Evolutionary conservation across 2,329 filamentous ascomycete species (phyloP).

Genomic region (Alternaria sp.): DNA sequence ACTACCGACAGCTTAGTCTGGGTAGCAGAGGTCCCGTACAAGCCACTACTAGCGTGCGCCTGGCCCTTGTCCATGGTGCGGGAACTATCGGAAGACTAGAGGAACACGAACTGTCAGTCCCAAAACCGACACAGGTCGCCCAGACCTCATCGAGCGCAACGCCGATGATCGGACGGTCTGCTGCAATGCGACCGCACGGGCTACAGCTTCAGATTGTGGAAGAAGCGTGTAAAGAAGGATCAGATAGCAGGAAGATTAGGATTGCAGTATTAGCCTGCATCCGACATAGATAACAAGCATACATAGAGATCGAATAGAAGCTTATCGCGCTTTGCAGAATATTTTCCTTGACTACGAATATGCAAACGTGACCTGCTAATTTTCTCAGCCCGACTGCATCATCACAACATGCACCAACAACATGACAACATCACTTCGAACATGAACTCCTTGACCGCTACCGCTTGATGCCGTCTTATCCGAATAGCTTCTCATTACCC

Average conservation of each 20-base stretch:
- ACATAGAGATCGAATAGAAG: not conserved
- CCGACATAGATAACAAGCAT: not conserved
- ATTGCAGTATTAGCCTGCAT: not conserved
- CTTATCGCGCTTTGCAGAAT: not conserved
- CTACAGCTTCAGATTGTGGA: slow-evolving; percentile 4
- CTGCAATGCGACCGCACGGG: slow-evolving; percentile 14
- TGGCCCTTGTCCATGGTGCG: slow-evolving; percentile 8
- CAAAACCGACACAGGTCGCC: slow-evolving; percentile 8
- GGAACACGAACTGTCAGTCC: slow-evolving; percentile 5
- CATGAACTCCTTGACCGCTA: slow-evolving; percentile 3
- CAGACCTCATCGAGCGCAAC: slow-evolving; percentile 1
- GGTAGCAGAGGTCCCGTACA: slow-evolving; percentile 4
- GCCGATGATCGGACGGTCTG: slow-evolving; percentile 10
- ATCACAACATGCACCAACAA: not conserved
- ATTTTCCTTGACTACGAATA: not conserved
- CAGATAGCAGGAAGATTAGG: slow-evolving; percentile 4
- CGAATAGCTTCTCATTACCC: slow-evolving; percentile 6
- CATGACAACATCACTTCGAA: not conserved
- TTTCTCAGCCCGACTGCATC: not conserved
- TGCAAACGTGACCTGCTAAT: slow-evolving; percentile 4
- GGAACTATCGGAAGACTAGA: slow-evolving; percentile 15
- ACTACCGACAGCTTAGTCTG: slow-evolving; percentile 4
- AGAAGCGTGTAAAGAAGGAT: not conserved
- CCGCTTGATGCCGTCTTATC: slow-evolving; percentile 6
- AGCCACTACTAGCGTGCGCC: slow-evolving; percentile 14